A percentile compares a stretch with the other conserved stretches of the same genome.
These are phyloP conservation scores for Pinus tabuliformis DNA, from an alignment of 75 land plant species.

Conservation along the genomic window DNA sequence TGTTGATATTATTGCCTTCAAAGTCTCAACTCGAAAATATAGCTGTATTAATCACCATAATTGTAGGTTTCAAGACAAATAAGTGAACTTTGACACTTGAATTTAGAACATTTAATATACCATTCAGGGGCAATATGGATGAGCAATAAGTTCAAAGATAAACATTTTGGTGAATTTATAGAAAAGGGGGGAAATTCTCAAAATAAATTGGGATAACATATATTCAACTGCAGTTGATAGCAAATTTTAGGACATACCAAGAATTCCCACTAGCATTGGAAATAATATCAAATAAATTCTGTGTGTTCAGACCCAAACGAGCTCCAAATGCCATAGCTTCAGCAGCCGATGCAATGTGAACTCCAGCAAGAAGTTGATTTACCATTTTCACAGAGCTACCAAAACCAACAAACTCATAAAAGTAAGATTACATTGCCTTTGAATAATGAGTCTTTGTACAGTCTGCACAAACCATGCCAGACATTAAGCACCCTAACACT, in stretches of 20 bases:
- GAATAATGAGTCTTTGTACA: neutral
- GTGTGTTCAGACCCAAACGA: constrained; percentile 70
- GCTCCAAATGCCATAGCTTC: constrained; percentile 99
- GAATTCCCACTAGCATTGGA: constrained; percentile 59
- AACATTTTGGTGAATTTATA: too few species aligned
- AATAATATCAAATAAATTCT: constrained; percentile 69
- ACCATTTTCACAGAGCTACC: constrained; percentile 95
- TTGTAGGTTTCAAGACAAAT: neutral
- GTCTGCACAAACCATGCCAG: neutral
- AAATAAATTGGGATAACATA: too few species aligned
- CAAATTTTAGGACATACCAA: constrained; percentile 49
- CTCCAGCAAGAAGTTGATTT: constrained; percentile 97
- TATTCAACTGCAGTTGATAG: neutral
- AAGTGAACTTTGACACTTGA: neutral
- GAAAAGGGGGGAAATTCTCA: too few species aligned
- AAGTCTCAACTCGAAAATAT: neutral
- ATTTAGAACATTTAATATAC: neutral
- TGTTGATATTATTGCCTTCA: neutral
- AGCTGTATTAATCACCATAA: neutral
- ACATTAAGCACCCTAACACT: neutral
- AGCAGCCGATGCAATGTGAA: constrained; percentile 91
- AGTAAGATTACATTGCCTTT: neutral
- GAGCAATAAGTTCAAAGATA: neutral
- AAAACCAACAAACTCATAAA: neutral
- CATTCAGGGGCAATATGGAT: neutral